These are phyloP conservation scores for Hypoxylon sp. DNA, from an alignment of 2,329 filamentous ascomycete species.

Conservation along the genomic window DNA sequence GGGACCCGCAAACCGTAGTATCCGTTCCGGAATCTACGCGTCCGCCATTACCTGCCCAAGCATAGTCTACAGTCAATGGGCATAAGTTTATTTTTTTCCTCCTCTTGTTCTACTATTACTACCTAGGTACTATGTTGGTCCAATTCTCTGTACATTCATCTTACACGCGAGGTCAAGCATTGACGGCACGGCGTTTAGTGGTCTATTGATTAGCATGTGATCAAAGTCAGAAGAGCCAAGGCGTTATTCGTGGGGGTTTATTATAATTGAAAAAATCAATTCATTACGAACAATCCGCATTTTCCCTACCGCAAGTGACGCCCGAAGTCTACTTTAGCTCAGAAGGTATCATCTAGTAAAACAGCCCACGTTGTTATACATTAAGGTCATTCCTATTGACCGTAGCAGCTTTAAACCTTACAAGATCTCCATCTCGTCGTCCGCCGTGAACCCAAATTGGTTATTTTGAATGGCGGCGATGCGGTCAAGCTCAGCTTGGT, in stretches of 20 bases:
- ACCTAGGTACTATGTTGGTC: conserved; percentile 8
- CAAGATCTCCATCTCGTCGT: conserved; percentile 69
- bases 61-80: conserved; percentile 23
- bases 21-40: conserved; percentile 57
- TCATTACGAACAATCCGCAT: conserved; percentile 35
- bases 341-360: conserved; percentile 52
- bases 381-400: conserved; percentile 25
- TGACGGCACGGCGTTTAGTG: conserved; percentile 52
- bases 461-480: conserved; percentile 90
- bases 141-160: conserved; percentile 49
- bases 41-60: conserved; percentile 48
- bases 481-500: conserved; percentile 90
- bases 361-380: conserved; percentile 46
- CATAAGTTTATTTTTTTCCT: conserved; percentile 20
- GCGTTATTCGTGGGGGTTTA: conserved; percentile 26
- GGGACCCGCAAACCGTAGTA: conserved; percentile 63
- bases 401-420: conserved; percentile 46
- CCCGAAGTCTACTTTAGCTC: conserved; percentile 41
- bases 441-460: conserved; percentile 81
- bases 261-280: conserved; percentile 17
- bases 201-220: conserved; percentile 43
- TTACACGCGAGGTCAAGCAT: conserved; percentile 47
- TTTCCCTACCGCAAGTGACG: conserved; percentile 24
- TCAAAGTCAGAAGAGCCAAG: conserved; percentile 34
- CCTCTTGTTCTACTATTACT: conserved; percentile 5